A percentile compares a stretch with the other conserved stretches of the same genome.
Conservation (phyloP, 108 stramenopile genomes). For the Craspedostauros australis region DNA sequence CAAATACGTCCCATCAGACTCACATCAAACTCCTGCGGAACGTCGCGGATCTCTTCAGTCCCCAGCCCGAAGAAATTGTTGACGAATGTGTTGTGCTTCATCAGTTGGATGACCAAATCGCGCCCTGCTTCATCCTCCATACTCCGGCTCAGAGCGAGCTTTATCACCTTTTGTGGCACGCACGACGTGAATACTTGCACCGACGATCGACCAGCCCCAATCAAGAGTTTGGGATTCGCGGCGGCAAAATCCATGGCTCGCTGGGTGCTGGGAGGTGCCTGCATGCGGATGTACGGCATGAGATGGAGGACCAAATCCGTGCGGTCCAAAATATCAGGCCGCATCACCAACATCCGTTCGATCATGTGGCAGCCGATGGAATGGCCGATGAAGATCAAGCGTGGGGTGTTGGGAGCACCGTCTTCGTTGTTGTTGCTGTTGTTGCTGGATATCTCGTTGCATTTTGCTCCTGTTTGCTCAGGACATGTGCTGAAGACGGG, state of each 20-base stretch:
- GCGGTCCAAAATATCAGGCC: slow-evolving; percentile 42
- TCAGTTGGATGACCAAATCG: slow-evolving; percentile 37
- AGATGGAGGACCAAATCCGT: slow-evolving; percentile 51
- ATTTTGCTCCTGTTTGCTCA: neutral
- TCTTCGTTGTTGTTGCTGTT: neutral
- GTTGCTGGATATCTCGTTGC: neutral
- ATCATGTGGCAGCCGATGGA: slow-evolving; percentile 73
- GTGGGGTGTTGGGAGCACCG: slow-evolving; percentile 8
- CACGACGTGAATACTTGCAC: slow-evolving; percentile 7
- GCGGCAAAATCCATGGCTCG: slow-evolving; percentile 31
- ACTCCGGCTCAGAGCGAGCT: slow-evolving; percentile 21
- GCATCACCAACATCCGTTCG: slow-evolving; percentile 50
- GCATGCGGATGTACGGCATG: slow-evolving; percentile 74
- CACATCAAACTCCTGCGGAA: slow-evolving; percentile 57
- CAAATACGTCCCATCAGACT: slow-evolving; percentile 6
- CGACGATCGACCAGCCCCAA: slow-evolving; percentile 15
- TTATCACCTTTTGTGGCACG: slow-evolving; percentile 20
- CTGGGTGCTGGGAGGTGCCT: slow-evolving; percentile 29
- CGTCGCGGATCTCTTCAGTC: slow-evolving; percentile 63
- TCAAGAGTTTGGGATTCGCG: slow-evolving; percentile 20
- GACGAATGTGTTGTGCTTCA: slow-evolving; percentile 35
- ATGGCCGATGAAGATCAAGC: slow-evolving; percentile 68
- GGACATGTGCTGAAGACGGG: too few relatives aligned
- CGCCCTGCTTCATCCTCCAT: slow-evolving; percentile 43
- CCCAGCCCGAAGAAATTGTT: slow-evolving; percentile 67